Conservation (phyloP, 208 protist species). For the Tetramitus jugosus region DNA sequence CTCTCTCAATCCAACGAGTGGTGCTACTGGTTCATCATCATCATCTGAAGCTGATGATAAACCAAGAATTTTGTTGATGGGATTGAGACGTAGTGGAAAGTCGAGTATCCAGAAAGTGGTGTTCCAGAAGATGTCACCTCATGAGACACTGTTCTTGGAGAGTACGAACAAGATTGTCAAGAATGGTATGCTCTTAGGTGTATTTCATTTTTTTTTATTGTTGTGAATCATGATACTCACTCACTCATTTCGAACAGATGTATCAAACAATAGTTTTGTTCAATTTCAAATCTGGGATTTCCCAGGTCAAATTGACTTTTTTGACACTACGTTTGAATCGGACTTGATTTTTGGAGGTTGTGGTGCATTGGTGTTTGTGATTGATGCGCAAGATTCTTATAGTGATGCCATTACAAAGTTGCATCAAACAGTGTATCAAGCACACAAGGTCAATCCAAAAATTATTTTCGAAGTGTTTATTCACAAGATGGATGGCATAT, state of each 20-base stretch:
- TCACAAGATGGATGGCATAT: constrained; percentile 71
- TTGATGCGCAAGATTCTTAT: constrained; percentile 61
- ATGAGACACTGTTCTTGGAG: constrained; percentile 80
- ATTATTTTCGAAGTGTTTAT: constrained; percentile 79
- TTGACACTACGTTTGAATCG: constrained; percentile 58
- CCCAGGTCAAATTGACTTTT: constrained; percentile 68
- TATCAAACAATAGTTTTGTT: constrained; percentile 71
- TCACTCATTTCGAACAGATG: constrained; percentile 40
- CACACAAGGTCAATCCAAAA: constrained; percentile 51
- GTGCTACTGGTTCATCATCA: too few relatives aligned
- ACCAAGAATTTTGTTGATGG: constrained; percentile 63
- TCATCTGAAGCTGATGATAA: too few relatives aligned
- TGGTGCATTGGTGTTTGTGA: constrained; percentile 71
- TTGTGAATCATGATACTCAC: too few relatives aligned
- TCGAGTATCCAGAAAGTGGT: constrained; percentile 76
- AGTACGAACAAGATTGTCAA: constrained; percentile 64
- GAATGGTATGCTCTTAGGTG: constrained; percentile 32
- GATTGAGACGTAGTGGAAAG: constrained; percentile 63
- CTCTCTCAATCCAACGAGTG: too few relatives aligned
- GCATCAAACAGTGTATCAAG: constrained; percentile 45
- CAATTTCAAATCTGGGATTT: constrained; percentile 83
- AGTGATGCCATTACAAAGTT: constrained; percentile 51
- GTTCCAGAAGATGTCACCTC: constrained; percentile 79
- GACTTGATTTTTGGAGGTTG: constrained; percentile 57
- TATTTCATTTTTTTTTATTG: not conserved